Evolutionary conservation across 1,284 basidiomycete species (phyloP).

Genomic region (Moesziomyces sp.): DNA sequence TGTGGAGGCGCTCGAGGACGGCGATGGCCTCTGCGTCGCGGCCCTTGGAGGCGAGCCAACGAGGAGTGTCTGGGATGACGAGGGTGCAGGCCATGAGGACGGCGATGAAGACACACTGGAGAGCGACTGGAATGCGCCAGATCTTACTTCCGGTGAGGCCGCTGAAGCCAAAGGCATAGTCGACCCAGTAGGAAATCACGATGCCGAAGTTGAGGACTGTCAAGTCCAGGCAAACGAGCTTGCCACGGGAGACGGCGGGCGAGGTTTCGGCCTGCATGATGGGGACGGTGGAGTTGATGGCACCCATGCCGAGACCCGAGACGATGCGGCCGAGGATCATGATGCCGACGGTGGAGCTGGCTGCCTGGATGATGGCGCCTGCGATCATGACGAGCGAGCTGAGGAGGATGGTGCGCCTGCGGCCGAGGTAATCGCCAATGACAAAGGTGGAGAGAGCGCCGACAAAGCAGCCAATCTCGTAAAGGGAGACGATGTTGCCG

Average conservation of each 20-base stretch:
- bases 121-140: constrained; percentile 77
- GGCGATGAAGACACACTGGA: constrained; percentile 76
- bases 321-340: constrained; percentile 76
- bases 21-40: constrained; percentile 73
- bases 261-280: constrained; percentile 77
- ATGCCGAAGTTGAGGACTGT: constrained; percentile 77
- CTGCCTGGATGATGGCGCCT: constrained; percentile 75
- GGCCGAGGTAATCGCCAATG: constrained; percentile 38
- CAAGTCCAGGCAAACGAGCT: constrained; percentile 77
- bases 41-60: constrained; percentile 77
- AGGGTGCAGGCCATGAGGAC: constrained; percentile 75
- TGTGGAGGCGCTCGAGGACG: constrained; percentile 76
- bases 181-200: constrained; percentile 71
- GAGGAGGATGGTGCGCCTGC: constrained; percentile 48
- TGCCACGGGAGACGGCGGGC: constrained; percentile 74
- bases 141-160: constrained; percentile 72
- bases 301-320: constrained; percentile 76
- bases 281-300: constrained; percentile 75
- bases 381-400: constrained; percentile 73
- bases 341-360: constrained; percentile 73
- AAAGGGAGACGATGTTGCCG: constrained; percentile 52
- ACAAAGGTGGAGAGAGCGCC: constrained; percentile 43
- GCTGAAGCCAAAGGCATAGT: constrained; percentile 70
- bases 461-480: constrained; percentile 49
- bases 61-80: constrained; percentile 77